Evolutionary conservation across 495 filamentous ascomycete genomes (phyloP).

Genomic region (Amorphotheca resinae): DNA sequence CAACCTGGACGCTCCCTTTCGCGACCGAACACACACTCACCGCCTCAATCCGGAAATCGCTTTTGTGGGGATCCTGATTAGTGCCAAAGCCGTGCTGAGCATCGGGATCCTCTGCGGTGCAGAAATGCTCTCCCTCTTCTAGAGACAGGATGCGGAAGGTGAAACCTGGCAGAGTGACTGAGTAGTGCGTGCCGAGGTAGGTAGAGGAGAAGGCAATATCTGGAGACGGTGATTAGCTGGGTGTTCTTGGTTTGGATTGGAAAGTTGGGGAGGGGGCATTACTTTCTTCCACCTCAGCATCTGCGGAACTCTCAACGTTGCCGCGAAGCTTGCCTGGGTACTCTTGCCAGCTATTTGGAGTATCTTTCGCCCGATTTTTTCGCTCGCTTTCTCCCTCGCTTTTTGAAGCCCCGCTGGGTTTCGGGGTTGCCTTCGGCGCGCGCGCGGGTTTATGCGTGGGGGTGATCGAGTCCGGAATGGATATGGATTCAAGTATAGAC

Average conservation of each 20-base stretch:
- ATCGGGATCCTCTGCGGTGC: too few relatives aligned
- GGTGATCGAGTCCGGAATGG: not conserved
- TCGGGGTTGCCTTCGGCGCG: not conserved
- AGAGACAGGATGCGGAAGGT: too few relatives aligned
- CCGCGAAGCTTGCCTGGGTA: slow-evolving; percentile 1
- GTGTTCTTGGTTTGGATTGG: not conserved
- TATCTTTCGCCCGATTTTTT: too few relatives aligned
- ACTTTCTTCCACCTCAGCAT: slow-evolving; percentile 6
- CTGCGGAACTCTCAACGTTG: not conserved
- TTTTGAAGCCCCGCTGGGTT: too few relatives aligned
- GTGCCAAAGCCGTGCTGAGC: too few relatives aligned
- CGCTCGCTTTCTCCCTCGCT: too few relatives aligned
- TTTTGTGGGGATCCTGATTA: too few relatives aligned
- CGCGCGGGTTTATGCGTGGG: not conserved
- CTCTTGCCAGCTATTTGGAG: not conserved
- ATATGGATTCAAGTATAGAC: not conserved
- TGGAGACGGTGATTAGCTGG: not conserved
- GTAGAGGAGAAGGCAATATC: slow-evolving; percentile 6
- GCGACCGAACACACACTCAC: too few relatives aligned
- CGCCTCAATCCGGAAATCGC: too few relatives aligned
- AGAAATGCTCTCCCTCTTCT: too few relatives aligned
- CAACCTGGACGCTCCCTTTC: too few relatives aligned
- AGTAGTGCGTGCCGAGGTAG: not conserved
- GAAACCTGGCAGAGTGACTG: too few relatives aligned
- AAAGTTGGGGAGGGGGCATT: not conserved